These are phyloP conservation scores for Setaria italica DNA, from an alignment of 202 grass and related monocot species.

Conservation along the genomic window DNA sequence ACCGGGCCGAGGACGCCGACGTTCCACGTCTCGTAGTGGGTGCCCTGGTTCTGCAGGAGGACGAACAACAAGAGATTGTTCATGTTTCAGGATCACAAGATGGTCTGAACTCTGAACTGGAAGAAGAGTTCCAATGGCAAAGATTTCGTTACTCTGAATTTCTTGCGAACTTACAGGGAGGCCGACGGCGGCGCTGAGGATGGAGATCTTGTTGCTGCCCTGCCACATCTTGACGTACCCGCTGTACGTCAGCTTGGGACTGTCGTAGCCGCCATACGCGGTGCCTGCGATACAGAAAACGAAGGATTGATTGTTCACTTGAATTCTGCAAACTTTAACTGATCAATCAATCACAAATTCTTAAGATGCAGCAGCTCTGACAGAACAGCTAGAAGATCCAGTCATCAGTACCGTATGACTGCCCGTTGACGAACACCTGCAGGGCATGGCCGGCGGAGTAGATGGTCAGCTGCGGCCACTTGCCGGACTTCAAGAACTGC, in stretches of 20 bases:
- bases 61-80: neutral
- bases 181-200: conserved; percentile 87
- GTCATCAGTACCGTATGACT: conserved; percentile 54
- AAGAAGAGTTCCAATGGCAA: neutral
- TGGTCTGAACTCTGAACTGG: neutral
- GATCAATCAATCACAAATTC: neutral
- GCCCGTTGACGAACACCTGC: conserved; percentile 93
- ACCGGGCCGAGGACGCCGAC: conserved; percentile 95
- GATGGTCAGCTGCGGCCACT: conserved; percentile 72
- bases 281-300: conserved; percentile 46
- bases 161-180: conserved; percentile 64
- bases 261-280: conserved; percentile 63
- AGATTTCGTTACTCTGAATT: too few species aligned
- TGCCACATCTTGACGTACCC: conserved; percentile 80
- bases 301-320: neutral
- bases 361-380: neutral
- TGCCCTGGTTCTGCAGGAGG: conserved; percentile 74
- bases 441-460: conserved; percentile 77
- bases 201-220: conserved; percentile 98
- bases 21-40: conserved; percentile 93
- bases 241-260: conserved; percentile 70
- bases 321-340: neutral
- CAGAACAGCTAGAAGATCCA: neutral
- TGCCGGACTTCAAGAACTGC: conserved; percentile 78
- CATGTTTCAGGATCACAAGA: neutral